These are phyloP conservation scores for Saccharomyces mikatae DNA, from an alignment of 805 yeast species.

Conservation along the genomic window DNA sequence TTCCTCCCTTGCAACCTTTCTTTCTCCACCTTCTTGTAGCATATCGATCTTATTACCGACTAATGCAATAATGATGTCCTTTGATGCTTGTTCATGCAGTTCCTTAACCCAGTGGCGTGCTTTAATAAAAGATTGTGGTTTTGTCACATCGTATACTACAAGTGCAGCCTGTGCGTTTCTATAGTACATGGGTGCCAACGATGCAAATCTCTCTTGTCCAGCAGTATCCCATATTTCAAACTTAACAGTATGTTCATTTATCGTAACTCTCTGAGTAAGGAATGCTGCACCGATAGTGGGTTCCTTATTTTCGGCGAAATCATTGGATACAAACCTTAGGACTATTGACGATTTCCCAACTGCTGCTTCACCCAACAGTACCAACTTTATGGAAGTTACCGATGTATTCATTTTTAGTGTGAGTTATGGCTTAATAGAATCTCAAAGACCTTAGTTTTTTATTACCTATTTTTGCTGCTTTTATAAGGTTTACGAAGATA, in stretches of 20 bases:
- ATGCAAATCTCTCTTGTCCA: constrained; percentile 95
- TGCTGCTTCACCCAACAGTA: constrained; percentile 92
- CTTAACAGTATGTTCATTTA: constrained; percentile 79
- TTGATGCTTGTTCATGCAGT: constrained; percentile 89
- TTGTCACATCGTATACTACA: constrained; percentile 91
- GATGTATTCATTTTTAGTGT: constrained; percentile 21
- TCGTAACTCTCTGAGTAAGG: constrained; percentile 83
- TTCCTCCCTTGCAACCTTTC: constrained; percentile 80
- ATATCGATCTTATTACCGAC: constrained; percentile 91
- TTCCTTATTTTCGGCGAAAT: constrained; percentile 93
- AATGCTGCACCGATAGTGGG: constrained; percentile 98
- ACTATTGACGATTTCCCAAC: constrained; percentile 94
- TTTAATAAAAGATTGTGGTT: constrained; percentile 88
- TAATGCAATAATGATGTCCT: constrained; percentile 82
- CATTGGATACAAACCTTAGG: constrained; percentile 85
- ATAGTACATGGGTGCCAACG: constrained; percentile 94
- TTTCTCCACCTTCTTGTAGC: constrained; percentile 39
- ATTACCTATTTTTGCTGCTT: neutral
- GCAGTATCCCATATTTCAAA: constrained; percentile 97
- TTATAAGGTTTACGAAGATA: neutral
- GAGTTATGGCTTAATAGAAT: constrained; percentile 2
- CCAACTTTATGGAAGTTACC: constrained; percentile 60
- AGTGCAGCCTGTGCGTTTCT: constrained; percentile 95
- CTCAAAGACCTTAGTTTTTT: neutral
- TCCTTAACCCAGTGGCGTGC: constrained; percentile 98